Percentiles rank a stretch among this genome's conserved stretches.
Conservation (phyloP, 2,329 filamentous ascomycete species). For the Alternaria gansuensis region DNA sequence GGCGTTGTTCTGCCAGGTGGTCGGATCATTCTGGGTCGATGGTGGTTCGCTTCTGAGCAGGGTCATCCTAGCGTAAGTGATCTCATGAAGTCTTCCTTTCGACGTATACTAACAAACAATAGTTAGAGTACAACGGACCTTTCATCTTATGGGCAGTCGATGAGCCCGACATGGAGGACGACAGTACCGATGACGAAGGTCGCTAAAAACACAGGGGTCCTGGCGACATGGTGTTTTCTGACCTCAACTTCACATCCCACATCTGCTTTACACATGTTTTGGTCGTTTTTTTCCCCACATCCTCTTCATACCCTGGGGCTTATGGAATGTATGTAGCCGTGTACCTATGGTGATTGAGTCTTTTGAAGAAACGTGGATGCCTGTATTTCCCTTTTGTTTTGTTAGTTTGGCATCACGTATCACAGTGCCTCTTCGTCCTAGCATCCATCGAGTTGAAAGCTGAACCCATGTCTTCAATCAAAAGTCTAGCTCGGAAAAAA, state of each 20-base stretch:
- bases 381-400: not conserved
- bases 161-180: conserved; percentile 21
- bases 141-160: conserved; percentile 53
- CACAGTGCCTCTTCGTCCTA: not conserved
- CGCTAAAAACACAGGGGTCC: not conserved
- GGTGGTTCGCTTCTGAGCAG: conserved; percentile 54
- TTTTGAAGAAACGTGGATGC: not conserved
- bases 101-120: conserved; percentile 18
- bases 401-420: not conserved
- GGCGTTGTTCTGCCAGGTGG: conserved; percentile 60
- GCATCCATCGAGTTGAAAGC: not conserved
- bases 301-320: not conserved
- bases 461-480: not conserved
- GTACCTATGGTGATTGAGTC: not conserved
- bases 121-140: conserved; percentile 39
- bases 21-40: conserved; percentile 58
- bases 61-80: conserved; percentile 34
- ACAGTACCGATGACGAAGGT: conserved; percentile 7
- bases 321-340: not conserved
- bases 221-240: not conserved
- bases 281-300: not conserved
- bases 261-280: conserved; percentile 2
- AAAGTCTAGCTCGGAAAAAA: not conserved
- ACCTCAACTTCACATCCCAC: too few relatives aligned
- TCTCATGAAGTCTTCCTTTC: not conserved